These are phyloP conservation scores for Trametes polyzona DNA, from an alignment of 1,284 basidiomycete genomes.

Conservation along the genomic window DNA sequence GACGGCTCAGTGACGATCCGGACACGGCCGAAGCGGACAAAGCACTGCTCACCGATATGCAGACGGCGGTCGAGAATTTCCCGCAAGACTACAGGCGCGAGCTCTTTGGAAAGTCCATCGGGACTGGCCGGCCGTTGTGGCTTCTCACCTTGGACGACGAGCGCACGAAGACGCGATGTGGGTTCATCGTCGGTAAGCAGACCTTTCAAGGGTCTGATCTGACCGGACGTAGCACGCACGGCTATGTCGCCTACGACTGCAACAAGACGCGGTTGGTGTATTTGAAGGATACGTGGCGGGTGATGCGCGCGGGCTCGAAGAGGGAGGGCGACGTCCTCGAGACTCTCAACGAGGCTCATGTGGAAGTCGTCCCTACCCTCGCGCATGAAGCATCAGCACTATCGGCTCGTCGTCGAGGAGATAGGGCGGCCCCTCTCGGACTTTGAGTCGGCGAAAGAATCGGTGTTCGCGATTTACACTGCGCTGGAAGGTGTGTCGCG, in stretches of 20 bases:
- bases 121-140: too few species aligned
- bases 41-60: too few species aligned
- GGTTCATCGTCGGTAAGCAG: conserved; percentile 4
- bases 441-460: neutral
- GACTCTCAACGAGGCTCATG: neutral
- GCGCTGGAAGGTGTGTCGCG: neutral
- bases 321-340: conserved; percentile 4
- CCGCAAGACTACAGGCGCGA: too few species aligned
- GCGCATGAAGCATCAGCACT: conserved; percentile 5
- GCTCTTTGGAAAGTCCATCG: too few species aligned
- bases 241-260: conserved; percentile 3
- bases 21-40: too few species aligned
- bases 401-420: conserved; percentile 25
- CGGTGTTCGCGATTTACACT: neutral
- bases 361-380: conserved; percentile 1
- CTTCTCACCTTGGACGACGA: too few species aligned
- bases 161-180: too few species aligned
- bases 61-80: too few species aligned
- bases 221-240: neutral
- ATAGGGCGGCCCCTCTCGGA: conserved; percentile 20
- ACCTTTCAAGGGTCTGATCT: neutral
- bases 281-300: conserved; percentile 15
- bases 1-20: too few species aligned
- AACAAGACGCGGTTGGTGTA: neutral
- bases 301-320: neutral